Base-by-base conservation (phyloP, 2,329 filamentous ascomycete genomes). In the Colletotrichum sp. region DNA sequence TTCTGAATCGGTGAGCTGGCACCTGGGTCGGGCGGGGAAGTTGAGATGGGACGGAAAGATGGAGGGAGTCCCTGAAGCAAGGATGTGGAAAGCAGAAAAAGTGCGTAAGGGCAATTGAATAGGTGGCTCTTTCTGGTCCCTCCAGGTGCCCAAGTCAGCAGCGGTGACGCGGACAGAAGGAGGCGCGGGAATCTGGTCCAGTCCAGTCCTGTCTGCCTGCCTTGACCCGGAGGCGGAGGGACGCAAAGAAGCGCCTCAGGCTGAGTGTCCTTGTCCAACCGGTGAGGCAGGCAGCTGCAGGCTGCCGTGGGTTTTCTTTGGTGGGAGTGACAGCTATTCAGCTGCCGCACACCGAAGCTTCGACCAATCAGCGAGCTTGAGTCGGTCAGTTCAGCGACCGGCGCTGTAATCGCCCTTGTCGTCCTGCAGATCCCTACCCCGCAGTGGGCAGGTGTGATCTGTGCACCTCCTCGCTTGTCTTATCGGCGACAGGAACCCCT, bases 341-440 rank as follows among this genome's bases (percentile, higher is more conserved):
- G 39, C 30, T 36, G 55, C 18, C 12, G 44, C 39, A 34, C 59
- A 34, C 66, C 49, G 69, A 18, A 75, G 60, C 69, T 75, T 69
- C 18, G 49, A n/a, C 60, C 69, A 72, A 72, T 75, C 69, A 75
- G 60, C 18, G 3, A 64, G 69, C 72, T 72, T n/a, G 21, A 72
- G 60, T 59, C 68, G 69, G 59, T 44, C 62, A 28, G 32, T 34
- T 6, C 30, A 49, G 30, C 26, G 44, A 60, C 68, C 44, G 52
- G 28, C 28, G 21, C 16, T 44, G 18, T 64, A 30, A 30, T 44
- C 7, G 18, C 18, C 69, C 36, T 28, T 55, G 69, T 21, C 63
- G 44, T 16, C 4, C 10, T 52, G 39, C 18, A 30, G 63, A 66
- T 28, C 26, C 18, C 26, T 26, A 64, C 63, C 63, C 63, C 63